These are phyloP conservation scores for Fusarium nelsonii DNA, from an alignment of 2,329 filamentous ascomycete species.

Conservation along the genomic window DNA sequence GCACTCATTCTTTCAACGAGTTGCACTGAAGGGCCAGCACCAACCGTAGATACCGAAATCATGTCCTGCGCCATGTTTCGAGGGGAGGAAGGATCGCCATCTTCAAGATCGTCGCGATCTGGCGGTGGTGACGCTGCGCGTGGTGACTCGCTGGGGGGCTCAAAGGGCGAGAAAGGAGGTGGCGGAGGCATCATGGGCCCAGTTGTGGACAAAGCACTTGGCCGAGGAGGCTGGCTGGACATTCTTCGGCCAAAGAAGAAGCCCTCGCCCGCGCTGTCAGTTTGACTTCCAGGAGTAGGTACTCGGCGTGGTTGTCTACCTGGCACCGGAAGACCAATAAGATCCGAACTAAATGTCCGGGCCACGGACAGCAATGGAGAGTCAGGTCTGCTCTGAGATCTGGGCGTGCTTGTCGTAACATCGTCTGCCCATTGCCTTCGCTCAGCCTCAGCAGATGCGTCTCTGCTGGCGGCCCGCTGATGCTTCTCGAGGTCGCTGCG, in stretches of 20 bases:
- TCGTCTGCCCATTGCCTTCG: slow-evolving; percentile 67
- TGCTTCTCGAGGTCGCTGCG: slow-evolving; percentile 65
- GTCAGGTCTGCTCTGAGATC: slow-evolving; percentile 64
- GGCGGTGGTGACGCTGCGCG: slow-evolving; percentile 57
- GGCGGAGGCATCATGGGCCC: slow-evolving; percentile 53
- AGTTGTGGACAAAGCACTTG: slow-evolving; percentile 55
- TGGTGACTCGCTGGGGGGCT: slow-evolving; percentile 53
- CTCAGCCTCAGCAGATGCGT: slow-evolving; percentile 56
- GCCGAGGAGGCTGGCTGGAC: slow-evolving; percentile 63
- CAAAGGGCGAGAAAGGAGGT: slow-evolving; percentile 63
- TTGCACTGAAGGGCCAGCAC: slow-evolving; percentile 91
- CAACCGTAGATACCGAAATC: slow-evolving; percentile 88
- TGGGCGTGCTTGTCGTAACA: slow-evolving; percentile 57
- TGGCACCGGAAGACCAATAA: slow-evolving; percentile 61
- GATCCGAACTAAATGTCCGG: slow-evolving; percentile 67
- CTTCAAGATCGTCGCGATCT: slow-evolving; percentile 64
- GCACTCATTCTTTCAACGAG: slow-evolving; percentile 97
- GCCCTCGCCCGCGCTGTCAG: slow-evolving; percentile 56
- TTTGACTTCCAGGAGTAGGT: slow-evolving; percentile 63
- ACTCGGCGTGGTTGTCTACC: slow-evolving; percentile 50
- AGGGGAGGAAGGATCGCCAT: slow-evolving; percentile 65
- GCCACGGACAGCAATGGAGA: slow-evolving; percentile 66
- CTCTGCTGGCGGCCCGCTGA: slow-evolving; percentile 51
- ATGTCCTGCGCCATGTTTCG: slow-evolving; percentile 83
- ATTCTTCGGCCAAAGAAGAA: slow-evolving; percentile 60